Conservation (phyloP, 345 rosid species). For the Citrus cavaleriei region DNA sequence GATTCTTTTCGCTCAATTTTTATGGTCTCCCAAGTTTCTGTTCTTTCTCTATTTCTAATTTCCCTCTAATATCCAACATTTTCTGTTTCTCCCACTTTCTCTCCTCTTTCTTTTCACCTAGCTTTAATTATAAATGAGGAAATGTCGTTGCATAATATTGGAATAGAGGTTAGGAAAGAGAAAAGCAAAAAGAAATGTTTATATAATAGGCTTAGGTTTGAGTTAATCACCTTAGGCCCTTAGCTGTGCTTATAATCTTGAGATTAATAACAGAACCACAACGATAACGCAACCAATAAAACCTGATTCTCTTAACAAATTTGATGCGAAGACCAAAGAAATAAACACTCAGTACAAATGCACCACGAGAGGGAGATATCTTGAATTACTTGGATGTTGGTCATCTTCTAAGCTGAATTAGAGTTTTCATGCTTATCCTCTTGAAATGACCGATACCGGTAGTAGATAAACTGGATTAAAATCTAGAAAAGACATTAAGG, state of each 20-base stretch:
- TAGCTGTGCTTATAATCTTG: neutral
- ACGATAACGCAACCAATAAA: neutral
- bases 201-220: neutral
- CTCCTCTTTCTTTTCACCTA: neutral
- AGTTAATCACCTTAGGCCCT: neutral
- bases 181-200: neutral
- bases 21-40: neutral
- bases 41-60: neutral
- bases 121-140: neutral
- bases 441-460: constrained; percentile 29
- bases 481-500: constrained; percentile 52
- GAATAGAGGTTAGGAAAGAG: neutral
- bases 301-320: neutral
- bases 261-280: neutral
- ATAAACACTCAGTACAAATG: neutral
- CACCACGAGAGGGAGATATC: neutral
- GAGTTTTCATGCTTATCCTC: constrained; percentile 17
- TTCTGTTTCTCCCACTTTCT: neutral
- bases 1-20: neutral
- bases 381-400: neutral
- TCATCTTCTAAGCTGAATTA: constrained; percentile 20
- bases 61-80: neutral
- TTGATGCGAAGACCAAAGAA: neutral
- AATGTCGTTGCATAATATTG: neutral
- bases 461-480: constrained; percentile 64